Conservation (phyloP, 257 asterid species). For the Cynanchum wilfordii region DNA sequence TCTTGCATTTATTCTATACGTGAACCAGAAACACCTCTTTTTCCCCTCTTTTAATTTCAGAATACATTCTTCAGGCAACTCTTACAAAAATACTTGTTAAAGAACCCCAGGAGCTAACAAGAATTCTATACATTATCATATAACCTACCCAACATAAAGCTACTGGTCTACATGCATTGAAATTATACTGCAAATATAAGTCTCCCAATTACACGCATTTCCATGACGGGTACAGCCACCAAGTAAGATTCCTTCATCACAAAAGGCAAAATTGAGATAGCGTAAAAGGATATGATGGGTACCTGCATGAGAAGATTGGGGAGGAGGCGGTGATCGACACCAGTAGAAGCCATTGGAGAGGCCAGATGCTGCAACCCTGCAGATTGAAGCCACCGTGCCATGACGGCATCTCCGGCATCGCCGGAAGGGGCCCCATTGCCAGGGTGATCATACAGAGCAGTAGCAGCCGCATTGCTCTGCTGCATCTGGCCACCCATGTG, state of each 20-base stretch:
- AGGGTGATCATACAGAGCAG: slow-evolving; percentile 82
- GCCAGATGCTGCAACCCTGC: slow-evolving; percentile 99
- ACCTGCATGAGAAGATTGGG: slow-evolving; percentile 24
- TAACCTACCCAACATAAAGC: neutral
- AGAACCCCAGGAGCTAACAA: neutral
- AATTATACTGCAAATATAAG: neutral
- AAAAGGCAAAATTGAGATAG: neutral
- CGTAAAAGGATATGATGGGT: neutral
- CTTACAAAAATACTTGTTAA: neutral
- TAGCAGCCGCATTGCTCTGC: slow-evolving; percentile 91
- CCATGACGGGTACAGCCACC: neutral
- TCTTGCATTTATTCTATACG: neutral
- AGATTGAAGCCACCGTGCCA: slow-evolving; percentile 99
- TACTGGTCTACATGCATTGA: too few relatives aligned
- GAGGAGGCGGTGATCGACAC: slow-evolving; percentile 13
- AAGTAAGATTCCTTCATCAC: neutral
- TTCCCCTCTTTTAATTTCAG: neutral
- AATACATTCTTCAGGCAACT: neutral
- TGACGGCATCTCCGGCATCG: slow-evolving; percentile 93
- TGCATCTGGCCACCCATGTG: slow-evolving; percentile 99
- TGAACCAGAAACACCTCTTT: neutral
- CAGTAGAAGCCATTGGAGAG: slow-evolving; percentile 64
- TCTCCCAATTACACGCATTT: neutral
- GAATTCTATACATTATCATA: neutral
- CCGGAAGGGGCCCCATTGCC: slow-evolving; percentile 57